Conservation (phyloP, 73 alveolate species). For the Paramecium caudatum region DNA sequence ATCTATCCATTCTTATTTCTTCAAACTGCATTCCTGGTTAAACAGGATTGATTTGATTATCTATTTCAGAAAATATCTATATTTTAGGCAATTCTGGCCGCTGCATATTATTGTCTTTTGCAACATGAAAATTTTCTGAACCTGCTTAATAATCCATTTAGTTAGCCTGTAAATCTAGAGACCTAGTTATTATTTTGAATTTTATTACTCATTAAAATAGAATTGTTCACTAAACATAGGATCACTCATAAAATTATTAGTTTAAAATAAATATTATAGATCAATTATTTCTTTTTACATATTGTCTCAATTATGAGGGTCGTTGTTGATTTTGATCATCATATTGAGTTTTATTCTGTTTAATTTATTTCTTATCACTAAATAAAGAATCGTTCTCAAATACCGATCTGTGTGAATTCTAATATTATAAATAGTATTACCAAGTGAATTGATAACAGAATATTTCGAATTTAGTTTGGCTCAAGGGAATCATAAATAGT, state of each 20-base stretch:
- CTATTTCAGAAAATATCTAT: not conserved
- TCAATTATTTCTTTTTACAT: slow-evolving; percentile 39
- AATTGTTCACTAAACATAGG: slow-evolving; percentile 41
- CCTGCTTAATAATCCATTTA: not conserved
- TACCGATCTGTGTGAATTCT: slow-evolving; percentile 30
- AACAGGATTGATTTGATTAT: not conserved
- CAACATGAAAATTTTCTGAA: not conserved
- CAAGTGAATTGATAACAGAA: not conserved
- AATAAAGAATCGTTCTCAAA: not conserved
- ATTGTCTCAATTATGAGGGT: slow-evolving; percentile 26
- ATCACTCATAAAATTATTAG: slow-evolving; percentile 49
- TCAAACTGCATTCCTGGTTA: not conserved
- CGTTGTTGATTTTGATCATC: not conserved
- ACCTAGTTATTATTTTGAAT: not conserved
- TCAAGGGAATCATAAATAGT: not conserved
- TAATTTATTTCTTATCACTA: slow-evolving; percentile 6
- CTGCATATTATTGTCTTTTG: not conserved
- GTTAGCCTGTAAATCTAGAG: not conserved
- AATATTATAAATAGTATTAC: not conserved
- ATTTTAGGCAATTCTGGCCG: not conserved
- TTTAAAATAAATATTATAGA: slow-evolving; percentile 19
- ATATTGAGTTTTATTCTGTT: not conserved
- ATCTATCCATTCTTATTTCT: slow-evolving; percentile 35
- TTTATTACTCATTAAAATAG: not conserved
- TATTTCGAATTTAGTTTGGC: not conserved